Percentiles rank a stretch among this genome's conserved stretches.
phyloP scores from a whole-genome alignment of 176 grass and related monocot genomes.

The Eleusine indica region DNA sequence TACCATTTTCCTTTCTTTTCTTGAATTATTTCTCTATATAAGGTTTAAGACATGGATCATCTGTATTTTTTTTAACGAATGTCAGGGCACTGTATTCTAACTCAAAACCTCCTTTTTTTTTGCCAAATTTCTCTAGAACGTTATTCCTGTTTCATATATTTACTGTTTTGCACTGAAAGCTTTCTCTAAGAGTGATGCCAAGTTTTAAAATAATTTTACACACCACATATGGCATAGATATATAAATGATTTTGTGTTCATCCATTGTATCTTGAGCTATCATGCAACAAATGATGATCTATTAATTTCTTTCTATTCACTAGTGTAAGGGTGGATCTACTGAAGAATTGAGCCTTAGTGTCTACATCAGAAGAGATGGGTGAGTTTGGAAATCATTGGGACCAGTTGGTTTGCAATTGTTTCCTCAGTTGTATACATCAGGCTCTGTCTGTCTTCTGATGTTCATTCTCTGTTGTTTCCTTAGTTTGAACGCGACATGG shows the following conservation, averaged over 20 bases:
- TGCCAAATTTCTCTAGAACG: too few relatives aligned
- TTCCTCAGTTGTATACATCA: constrained; percentile 20
- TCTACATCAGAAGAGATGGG: constrained; percentile 51
- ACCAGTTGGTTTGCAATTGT: constrained; percentile 12
- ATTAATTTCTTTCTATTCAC: constrained; percentile 42
- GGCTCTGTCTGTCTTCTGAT: constrained; percentile 8
- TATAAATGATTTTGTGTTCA: not conserved
- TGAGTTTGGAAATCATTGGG: constrained; percentile 45
- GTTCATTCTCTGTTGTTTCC: constrained; percentile 34
- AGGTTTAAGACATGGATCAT: not conserved
- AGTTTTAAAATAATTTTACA: not conserved
- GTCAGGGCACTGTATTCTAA: not conserved
- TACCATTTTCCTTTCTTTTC: not conserved
- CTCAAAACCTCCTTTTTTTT: not conserved
- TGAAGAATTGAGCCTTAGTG: constrained; percentile 51
- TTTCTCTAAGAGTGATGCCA: not conserved
- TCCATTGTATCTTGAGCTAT: constrained; percentile 23
- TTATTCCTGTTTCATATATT: not conserved
- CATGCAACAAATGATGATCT: constrained; percentile 18
- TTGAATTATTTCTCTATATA: not conserved
- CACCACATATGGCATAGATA: not conserved
- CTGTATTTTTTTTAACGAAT: not conserved
- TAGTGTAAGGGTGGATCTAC: constrained; percentile 68
- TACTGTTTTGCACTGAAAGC: not conserved
- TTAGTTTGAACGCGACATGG: constrained; percentile 62